Evolutionary conservation across 257 asterid genomes (phyloP).

Genomic region (Fraxinus excelsior): DNA sequence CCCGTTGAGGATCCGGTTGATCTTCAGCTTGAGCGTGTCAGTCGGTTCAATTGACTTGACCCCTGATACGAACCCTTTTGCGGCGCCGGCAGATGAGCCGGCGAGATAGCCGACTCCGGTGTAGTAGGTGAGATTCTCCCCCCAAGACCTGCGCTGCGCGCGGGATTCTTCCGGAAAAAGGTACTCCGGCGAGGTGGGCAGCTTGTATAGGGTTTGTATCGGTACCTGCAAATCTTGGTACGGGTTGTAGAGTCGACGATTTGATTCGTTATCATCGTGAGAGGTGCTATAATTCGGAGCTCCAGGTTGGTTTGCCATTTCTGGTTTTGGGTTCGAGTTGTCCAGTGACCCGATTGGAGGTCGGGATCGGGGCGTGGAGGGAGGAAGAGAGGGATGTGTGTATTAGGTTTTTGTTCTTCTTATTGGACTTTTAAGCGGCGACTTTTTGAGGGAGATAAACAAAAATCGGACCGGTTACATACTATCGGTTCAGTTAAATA

Average conservation of each 20-base stretch:
- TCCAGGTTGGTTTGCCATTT: slow-evolving; percentile 72
- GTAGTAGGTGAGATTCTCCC: slow-evolving; percentile 85
- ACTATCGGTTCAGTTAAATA: background rate
- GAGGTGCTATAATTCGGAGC: slow-evolving; percentile 43
- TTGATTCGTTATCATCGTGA: slow-evolving; percentile 40
- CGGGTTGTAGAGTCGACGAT: slow-evolving; percentile 85
- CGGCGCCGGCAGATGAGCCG: slow-evolving; percentile 74
- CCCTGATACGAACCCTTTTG: slow-evolving; percentile 63
- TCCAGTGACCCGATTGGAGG: background rate
- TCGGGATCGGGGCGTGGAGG: background rate
- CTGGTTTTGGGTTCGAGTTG: slow-evolving; percentile 32
- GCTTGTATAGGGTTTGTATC: slow-evolving; percentile 55
- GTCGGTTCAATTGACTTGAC: slow-evolving; percentile 70
- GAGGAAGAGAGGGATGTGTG: background rate
- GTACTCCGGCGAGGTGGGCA: slow-evolving; percentile 82
- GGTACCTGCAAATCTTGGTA: slow-evolving; percentile 78
- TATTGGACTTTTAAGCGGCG: background rate
- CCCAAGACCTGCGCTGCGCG: slow-evolving; percentile 91
- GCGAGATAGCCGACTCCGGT: slow-evolving; percentile 82
- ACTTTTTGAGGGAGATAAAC: no score
- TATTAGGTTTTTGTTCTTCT: no score
- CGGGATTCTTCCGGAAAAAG: slow-evolving; percentile 79
- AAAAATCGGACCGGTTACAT: background rate
- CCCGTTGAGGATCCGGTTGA: slow-evolving; percentile 76
- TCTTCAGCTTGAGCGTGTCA: slow-evolving; percentile 72